These are phyloP conservation scores for Heterobasidion irregulare DNA, from an alignment of 1,284 basidiomycete genomes.

Conservation along the genomic window DNA sequence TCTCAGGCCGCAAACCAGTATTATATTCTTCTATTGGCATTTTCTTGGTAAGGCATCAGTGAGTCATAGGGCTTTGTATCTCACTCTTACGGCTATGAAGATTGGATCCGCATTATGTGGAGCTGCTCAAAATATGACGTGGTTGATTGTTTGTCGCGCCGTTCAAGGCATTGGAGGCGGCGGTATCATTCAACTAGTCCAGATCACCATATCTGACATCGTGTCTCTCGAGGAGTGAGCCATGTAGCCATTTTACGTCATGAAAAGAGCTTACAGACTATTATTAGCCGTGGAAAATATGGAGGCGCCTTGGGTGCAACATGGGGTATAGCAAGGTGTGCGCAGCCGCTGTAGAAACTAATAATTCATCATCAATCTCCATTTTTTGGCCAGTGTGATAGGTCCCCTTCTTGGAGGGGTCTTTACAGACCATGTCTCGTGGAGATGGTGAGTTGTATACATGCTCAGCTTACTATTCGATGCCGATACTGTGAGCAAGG, in stretches of 20 bases:
- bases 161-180: slow-evolving; percentile 82
- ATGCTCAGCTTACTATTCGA: background rate
- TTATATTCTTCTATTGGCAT: slow-evolving; percentile 59
- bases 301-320: slow-evolving; percentile 68
- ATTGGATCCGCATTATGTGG: slow-evolving; percentile 78
- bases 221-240: slow-evolving; percentile 67
- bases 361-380: too few species aligned
- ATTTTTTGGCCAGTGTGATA: slow-evolving; percentile 39
- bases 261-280: background rate
- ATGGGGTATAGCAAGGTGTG: slow-evolving; percentile 68
- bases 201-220: slow-evolving; percentile 78
- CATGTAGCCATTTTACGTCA: background rate
- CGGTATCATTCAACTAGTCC: slow-evolving; percentile 55
- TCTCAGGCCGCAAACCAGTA: slow-evolving; percentile 51
- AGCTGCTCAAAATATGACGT: slow-evolving; percentile 69
- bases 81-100: slow-evolving; percentile 20
- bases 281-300: slow-evolving; percentile 62
- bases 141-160: slow-evolving; percentile 68
- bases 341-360: background rate
- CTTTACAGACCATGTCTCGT: slow-evolving; percentile 64
- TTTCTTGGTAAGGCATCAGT: slow-evolving; percentile 48
- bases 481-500: slow-evolving; percentile 23
- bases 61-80: background rate
- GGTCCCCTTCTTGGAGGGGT: slow-evolving; percentile 71
- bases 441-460: slow-evolving; percentile 50